Base-by-base conservation (phyloP, 805 yeast species). In the Ogataea ganodermae region DNA sequence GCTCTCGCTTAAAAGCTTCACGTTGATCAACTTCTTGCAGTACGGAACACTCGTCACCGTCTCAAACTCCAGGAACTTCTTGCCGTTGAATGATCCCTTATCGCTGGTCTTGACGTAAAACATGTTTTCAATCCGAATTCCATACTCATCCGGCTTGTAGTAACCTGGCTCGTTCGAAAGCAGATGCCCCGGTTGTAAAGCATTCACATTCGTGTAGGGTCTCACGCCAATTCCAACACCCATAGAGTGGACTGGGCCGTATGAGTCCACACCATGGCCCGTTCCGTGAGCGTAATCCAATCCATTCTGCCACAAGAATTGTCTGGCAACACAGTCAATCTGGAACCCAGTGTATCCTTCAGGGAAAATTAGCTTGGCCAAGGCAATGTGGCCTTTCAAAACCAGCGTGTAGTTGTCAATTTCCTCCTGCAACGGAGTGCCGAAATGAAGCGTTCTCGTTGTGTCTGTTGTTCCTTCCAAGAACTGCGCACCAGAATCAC, bases 391-490 rank as follows among this genome's bases (percentile, higher is more conserved):
- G 6, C 85, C 86, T 60, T 79, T 79, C 56, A 81, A 72, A 3
- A 81, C 86, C 35, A 76, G 65, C 0, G 85, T 80, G 60, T 80
- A 81, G 51, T 76, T 74, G 38, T 65, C 69, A 18, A 65, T 68
- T 57, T 80, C 78, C 37, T 74, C 79, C 3, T 60, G 51, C 0
- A 71, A 59, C 24, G 86, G 85, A 3, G 53, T 57, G 6, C 71
- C 71, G 55, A 79, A 78, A 62, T 81, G 85, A 13, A 79, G 54
- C 1, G 86, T 81, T 62, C 86, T 70, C 6, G 86, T 81, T 4
- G 79, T 78, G 62, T 81, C 86, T 1, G 86, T 81, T 6, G 86
- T 81, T 27, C 86, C 86, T 48, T 80, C 84, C 48, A 78, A 68
- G 55, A 76, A 81, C 54, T 81, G 86, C 10, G 81, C 72, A 6